A percentile compares a stretch with the other conserved stretches of the same genome.
These are phyloP conservation scores for Penicillium cinerascens DNA, from an alignment of 495 filamentous ascomycete genomes.

Conservation along the genomic window DNA sequence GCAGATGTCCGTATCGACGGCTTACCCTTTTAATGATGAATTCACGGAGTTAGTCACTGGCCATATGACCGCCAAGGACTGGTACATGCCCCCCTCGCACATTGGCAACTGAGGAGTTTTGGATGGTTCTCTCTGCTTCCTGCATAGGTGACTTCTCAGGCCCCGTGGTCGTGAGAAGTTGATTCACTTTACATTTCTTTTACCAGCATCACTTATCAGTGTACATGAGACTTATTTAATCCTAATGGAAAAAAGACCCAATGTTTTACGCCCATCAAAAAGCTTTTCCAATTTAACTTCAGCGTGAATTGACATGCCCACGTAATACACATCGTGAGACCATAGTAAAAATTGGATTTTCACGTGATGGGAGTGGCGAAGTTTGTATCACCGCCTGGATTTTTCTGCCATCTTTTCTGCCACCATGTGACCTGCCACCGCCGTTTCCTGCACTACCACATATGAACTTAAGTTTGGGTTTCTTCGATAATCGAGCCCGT, in stretches of 20 bases:
- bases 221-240: constrained; percentile 34
- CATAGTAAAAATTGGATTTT: too few relatives aligned
- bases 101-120: constrained; percentile 17
- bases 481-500: not conserved
- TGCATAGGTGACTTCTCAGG: constrained; percentile 17
- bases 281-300: not conserved
- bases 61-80: not conserved
- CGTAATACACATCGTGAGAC: too few relatives aligned
- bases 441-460: not conserved
- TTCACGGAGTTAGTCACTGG: constrained; percentile 15
- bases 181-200: constrained; percentile 3
- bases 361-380: too few relatives aligned
- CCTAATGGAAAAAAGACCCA: constrained; percentile 25
- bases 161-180: constrained; percentile 1
- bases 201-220: constrained; percentile 24
- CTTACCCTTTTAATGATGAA: constrained; percentile 21
- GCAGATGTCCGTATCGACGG: not conserved
- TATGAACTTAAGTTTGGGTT: not conserved
- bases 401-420: not conserved
- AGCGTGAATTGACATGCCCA: not conserved
- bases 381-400: not conserved
- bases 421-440: constrained; percentile 3
- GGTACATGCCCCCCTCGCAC: constrained; percentile 16
- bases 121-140: constrained; percentile 15
- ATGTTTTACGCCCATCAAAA: not conserved